These are phyloP conservation scores for Elsinoe perseae DNA, from an alignment of 2,329 filamentous ascomycete genomes.

Conservation along the genomic window DNA sequence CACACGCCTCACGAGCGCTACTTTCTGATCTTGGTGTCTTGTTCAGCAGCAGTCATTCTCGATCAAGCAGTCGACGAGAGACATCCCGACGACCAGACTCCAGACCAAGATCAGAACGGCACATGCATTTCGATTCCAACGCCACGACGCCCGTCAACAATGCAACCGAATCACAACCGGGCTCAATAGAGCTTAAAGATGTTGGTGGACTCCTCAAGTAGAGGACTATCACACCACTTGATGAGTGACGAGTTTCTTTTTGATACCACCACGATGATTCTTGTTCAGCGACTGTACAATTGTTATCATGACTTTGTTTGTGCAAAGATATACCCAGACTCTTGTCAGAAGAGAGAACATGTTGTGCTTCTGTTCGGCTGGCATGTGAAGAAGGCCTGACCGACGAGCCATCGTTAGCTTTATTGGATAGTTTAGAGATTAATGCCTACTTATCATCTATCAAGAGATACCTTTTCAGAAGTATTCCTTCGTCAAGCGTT, in stretches of 20 bases:
- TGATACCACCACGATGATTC: slow-evolving; percentile 1
- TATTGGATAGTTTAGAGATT: slow-evolving; percentile 5
- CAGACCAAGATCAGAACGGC: not conserved
- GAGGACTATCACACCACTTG: not conserved
- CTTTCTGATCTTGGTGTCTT: not conserved
- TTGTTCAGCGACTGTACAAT: slow-evolving; percentile 6
- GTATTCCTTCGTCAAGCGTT: not conserved
- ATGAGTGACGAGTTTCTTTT: slow-evolving; percentile 10
- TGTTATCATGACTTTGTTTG: not conserved
- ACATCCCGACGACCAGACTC: slow-evolving; percentile 5
- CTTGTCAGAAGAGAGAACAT: slow-evolving; percentile 2
- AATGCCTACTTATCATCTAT: not conserved
- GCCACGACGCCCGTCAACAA: slow-evolving; percentile 12
- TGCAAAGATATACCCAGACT: slow-evolving; percentile 6
- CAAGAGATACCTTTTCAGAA: not conserved
- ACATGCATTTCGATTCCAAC: slow-evolving; percentile 9
- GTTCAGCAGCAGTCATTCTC: not conserved
- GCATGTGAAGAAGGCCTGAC: not conserved
- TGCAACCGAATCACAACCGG: not conserved
- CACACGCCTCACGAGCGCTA: slow-evolving; percentile 2
- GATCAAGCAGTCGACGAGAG: slow-evolving; percentile 4
- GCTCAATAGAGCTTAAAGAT: slow-evolving; percentile 14
- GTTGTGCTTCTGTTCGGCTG: not conserved
- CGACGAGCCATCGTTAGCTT: not conserved
- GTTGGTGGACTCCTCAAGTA: slow-evolving; percentile 12